A percentile compares a stretch with the other conserved stretches of the same genome.
These are phyloP conservation scores for Mortierella sp. DNA, from an alignment of 371 early-diverging fungal species.

Conservation along the genomic window DNA sequence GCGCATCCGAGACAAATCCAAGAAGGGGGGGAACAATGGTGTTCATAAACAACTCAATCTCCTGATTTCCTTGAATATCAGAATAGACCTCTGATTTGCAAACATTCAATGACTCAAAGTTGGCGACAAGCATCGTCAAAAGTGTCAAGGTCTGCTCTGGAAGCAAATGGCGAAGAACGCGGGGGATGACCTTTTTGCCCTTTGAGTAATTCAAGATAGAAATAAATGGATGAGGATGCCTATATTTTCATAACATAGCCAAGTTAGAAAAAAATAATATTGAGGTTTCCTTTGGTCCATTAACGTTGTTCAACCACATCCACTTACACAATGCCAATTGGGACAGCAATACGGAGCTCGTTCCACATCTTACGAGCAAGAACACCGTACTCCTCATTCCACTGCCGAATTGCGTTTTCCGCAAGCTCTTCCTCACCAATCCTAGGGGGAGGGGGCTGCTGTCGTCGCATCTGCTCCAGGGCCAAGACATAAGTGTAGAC, in stretches of 20 bases:
- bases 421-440: slow-evolving; percentile 65
- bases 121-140: slow-evolving; percentile 81
- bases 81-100: slow-evolving; percentile 76
- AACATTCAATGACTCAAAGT: slow-evolving; percentile 89
- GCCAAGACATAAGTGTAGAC: slow-evolving; percentile 82
- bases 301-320: slow-evolving; percentile 3
- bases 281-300: not conserved
- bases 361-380: slow-evolving; percentile 74
- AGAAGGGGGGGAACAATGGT: slow-evolving; percentile 86
- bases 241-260: too few species aligned
- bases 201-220: slow-evolving; percentile 82
- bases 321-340: slow-evolving; percentile 70
- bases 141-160: slow-evolving; percentile 84
- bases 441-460: slow-evolving; percentile 63
- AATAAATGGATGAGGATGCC: slow-evolving; percentile 73
- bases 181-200: slow-evolving; percentile 88
- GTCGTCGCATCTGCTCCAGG: slow-evolving; percentile 86
- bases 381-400: slow-evolving; percentile 68
- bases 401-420: slow-evolving; percentile 65
- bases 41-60: slow-evolving; percentile 88
- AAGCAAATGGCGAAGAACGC: slow-evolving; percentile 82
- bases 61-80: slow-evolving; percentile 63
- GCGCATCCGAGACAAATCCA: slow-evolving; percentile 83
- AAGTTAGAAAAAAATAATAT: not conserved
- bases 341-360: slow-evolving; percentile 68